Conservation (phyloP, 257 asterid species). For the Lycium barbarum region DNA sequence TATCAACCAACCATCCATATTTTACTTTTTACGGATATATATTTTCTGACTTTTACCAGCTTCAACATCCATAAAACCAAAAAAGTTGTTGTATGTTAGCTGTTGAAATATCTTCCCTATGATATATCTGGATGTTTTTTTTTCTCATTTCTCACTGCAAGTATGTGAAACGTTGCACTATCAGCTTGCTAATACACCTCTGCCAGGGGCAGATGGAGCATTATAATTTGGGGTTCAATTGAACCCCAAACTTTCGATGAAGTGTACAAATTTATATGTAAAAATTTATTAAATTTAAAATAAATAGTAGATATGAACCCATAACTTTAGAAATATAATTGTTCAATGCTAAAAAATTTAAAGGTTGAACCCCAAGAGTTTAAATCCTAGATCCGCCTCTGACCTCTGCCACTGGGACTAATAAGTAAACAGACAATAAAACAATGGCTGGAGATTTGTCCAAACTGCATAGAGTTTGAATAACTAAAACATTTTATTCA, state of each 20-base stretch:
- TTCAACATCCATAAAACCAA: neutral
- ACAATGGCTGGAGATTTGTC: neutral
- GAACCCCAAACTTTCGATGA: no score
- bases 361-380: no score
- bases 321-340: no score
- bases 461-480: neutral
- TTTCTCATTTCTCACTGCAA: neutral
- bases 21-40: neutral
- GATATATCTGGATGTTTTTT: neutral
- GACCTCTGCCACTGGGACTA: neutral
- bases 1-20: neutral
- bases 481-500: neutral
- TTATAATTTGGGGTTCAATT: no score
- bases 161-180: neutral
- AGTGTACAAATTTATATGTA: no score
- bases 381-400: no score
- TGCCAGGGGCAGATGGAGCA: neutral
- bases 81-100: neutral
- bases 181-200: neutral
- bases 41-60: neutral
- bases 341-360: no score
- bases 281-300: no score
- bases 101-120: neutral
- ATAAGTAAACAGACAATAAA: neutral
- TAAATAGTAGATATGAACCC: no score